phyloP scores from a whole-genome alignment of 106 monocot species.

The Platanthera zijinensis region DNA sequence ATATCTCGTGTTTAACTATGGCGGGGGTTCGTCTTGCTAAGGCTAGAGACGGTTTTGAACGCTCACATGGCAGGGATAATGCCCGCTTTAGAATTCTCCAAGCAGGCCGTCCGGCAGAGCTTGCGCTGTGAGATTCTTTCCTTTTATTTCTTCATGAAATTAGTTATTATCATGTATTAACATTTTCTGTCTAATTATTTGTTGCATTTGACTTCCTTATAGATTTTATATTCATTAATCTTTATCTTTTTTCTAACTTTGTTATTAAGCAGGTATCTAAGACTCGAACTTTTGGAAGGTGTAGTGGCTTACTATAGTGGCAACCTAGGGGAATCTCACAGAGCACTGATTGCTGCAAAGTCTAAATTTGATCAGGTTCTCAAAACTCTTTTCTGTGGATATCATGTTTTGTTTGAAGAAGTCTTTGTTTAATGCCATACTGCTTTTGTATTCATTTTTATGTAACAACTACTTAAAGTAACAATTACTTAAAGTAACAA shows the following conservation, averaged over 20 bases:
- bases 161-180: not conserved
- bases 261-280: slow-evolving; percentile 53
- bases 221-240: not conserved
- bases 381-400: not conserved
- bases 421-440: not conserved
- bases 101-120: slow-evolving; percentile 62
- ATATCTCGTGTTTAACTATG: slow-evolving; percentile 72
- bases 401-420: not conserved
- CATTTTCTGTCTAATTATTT: not conserved
- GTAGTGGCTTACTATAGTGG: slow-evolving; percentile 87
- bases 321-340: slow-evolving; percentile 41
- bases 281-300: slow-evolving; percentile 92
- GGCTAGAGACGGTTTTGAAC: slow-evolving; percentile 83
- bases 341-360: slow-evolving; percentile 64
- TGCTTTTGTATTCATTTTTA: not conserved
- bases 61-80: slow-evolving; percentile 82
- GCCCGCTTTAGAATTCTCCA: slow-evolving; percentile 70
- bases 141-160: not conserved
- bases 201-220: not conserved
- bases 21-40: slow-evolving; percentile 69
- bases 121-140: slow-evolving; percentile 67
- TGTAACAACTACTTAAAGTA: not conserved
- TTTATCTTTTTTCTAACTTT: not conserved
- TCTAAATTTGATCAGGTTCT: slow-evolving; percentile 70
- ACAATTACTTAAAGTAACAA: too few relatives aligned